Evolutionary conservation across 257 asterid species (phyloP).

Genomic region (Solanum verrucosum): DNA sequence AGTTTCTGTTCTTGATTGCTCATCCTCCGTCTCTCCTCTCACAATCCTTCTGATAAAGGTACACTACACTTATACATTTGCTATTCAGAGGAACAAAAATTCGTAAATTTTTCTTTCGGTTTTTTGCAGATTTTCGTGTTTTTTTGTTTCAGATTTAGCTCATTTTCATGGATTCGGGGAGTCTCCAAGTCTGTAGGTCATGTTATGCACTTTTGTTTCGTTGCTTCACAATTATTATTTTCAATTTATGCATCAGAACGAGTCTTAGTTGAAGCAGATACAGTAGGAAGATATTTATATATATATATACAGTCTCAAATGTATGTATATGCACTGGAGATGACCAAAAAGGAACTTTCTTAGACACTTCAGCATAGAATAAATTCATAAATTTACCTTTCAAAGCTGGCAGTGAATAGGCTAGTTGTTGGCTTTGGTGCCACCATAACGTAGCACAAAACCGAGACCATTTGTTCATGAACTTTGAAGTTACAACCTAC

Average conservation of each 20-base stretch:
- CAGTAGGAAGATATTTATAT: too few relatives aligned
- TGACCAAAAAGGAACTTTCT: neutral
- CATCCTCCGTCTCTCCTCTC: neutral
- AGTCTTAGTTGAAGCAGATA: too few relatives aligned
- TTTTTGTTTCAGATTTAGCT: neutral
- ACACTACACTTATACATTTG: neutral
- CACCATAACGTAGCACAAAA: conserved; percentile 11
- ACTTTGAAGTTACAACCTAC: neutral
- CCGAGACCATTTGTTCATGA: conserved; percentile 15
- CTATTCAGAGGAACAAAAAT: neutral
- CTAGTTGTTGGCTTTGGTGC: conserved; percentile 8
- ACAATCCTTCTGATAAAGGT: neutral
- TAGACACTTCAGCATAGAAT: neutral
- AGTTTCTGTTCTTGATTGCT: neutral
- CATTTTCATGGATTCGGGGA: neutral
- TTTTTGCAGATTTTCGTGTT: neutral
- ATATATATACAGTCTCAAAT: neutral
- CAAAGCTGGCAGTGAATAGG: conserved; percentile 40
- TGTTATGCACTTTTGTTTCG: neutral
- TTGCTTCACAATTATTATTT: neutral
- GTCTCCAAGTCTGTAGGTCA: neutral
- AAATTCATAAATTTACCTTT: conserved; percentile 29
- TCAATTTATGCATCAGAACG: neutral
- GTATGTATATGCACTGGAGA: neutral
- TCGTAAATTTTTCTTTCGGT: neutral